Conservation (phyloP, 805 yeast species). For the Cyberlindnera bimundalis region DNA sequence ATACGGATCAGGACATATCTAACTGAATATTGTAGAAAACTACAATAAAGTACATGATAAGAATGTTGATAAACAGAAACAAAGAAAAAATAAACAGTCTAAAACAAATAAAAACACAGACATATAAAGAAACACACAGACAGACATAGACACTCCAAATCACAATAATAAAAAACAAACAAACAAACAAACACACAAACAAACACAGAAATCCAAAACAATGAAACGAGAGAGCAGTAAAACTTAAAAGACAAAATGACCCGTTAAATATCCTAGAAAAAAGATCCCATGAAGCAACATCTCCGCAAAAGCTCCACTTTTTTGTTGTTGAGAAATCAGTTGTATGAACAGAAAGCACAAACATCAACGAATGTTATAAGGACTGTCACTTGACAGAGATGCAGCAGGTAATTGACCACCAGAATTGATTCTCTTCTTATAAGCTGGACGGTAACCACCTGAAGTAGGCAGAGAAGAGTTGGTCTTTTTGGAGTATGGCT, state of each 20-base stretch:
- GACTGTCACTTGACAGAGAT: conserved; percentile 39
- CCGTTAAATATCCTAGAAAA: background rate
- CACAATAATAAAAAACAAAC: background rate
- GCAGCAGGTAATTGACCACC: conserved; percentile 39
- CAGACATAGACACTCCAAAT: background rate
- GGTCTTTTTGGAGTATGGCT: conserved; percentile 6
- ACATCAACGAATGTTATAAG: conserved; percentile 41
- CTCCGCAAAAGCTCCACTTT: background rate
- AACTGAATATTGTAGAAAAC: no score
- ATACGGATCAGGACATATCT: no score
- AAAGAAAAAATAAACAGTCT: no score
- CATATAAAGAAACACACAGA: background rate
- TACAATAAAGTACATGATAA: no score
- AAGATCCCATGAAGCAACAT: background rate
- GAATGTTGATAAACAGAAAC: no score
- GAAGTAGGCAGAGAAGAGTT: conserved; percentile 5
- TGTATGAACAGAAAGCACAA: no score
- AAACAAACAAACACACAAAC: background rate
- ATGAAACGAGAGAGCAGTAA: background rate
- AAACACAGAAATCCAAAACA: background rate
- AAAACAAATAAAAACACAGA: no score
- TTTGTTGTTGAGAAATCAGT: no score
- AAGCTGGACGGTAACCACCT: conserved; percentile 35
- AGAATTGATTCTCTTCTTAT: conserved; percentile 32
- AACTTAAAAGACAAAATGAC: no score